A percentile compares a stretch with the other conserved stretches of the same genome.
phyloP scores from a whole-genome alignment of 2,329 filamentous ascomycete genomes.

The Colletotrichum magnum region DNA sequence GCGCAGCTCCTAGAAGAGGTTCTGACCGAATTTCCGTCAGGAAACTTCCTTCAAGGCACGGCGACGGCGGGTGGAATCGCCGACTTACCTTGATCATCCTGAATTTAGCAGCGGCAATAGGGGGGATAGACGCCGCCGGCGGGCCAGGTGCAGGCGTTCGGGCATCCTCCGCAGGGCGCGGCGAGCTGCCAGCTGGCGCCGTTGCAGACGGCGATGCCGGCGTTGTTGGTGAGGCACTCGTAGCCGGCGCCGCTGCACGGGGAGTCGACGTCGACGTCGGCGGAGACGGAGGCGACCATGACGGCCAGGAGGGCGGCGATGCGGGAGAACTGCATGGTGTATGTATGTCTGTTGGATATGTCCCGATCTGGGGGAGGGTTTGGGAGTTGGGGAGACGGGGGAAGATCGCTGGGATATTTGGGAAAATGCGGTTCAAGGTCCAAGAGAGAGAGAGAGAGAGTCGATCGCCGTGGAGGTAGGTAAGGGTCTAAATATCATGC shows the following conservation, averaged over 20 bases:
- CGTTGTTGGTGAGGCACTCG: conserved; percentile 3
- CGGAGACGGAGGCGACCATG: conserved; percentile 3
- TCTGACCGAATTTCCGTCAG: too few relatives aligned
- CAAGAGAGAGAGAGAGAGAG: too few relatives aligned
- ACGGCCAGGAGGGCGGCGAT: conserved; percentile 1
- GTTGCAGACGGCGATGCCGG: conserved; percentile 8
- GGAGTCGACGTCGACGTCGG: conserved; percentile 8
- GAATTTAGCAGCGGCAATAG: conserved; percentile 8
- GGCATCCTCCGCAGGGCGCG: conserved; percentile 8
- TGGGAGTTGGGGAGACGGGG: too few relatives aligned
- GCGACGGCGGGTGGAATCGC: too few relatives aligned
- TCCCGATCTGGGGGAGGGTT: too few relatives aligned
- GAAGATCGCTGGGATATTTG: too few relatives aligned
- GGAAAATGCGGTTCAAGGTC: too few relatives aligned
- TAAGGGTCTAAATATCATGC: too few relatives aligned
- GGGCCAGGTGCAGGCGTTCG: background rate
- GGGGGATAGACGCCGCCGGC: background rate
- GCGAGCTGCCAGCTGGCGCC: conserved; percentile 14
- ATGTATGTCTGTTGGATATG: too few relatives aligned
- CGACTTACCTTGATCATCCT: background rate
- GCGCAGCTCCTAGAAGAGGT: too few relatives aligned
- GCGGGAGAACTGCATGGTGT: conserved; percentile 3
- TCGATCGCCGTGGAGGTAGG: too few relatives aligned
- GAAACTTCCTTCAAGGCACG: too few relatives aligned
- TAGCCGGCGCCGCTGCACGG: conserved; percentile 11